phyloP scores from a whole-genome alignment of 2,329 filamentous ascomycete genomes.

The Lachnellula arida region DNA sequence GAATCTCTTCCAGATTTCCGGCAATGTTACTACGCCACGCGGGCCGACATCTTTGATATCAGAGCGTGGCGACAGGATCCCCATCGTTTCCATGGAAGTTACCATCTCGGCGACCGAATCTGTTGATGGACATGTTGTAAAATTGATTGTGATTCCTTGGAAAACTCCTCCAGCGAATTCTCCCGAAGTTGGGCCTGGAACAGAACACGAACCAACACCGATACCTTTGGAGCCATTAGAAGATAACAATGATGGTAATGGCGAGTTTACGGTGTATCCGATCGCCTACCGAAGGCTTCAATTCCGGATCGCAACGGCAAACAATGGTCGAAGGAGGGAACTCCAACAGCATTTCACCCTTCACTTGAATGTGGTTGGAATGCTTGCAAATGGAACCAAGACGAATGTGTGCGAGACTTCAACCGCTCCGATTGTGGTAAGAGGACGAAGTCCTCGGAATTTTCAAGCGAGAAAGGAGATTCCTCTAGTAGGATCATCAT shows the following conservation, averaged over 20 bases:
- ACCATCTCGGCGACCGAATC: slow-evolving; percentile 91
- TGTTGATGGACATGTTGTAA: slow-evolving; percentile 85
- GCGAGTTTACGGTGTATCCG: slow-evolving; percentile 82
- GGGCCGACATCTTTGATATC: slow-evolving; percentile 75
- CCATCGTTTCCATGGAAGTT: slow-evolving; percentile 78
- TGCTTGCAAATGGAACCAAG: slow-evolving; percentile 77
- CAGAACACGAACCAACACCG: slow-evolving; percentile 80
- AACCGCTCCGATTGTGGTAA: slow-evolving; percentile 88
- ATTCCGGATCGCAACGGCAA: slow-evolving; percentile 90
- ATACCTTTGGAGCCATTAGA: slow-evolving; percentile 69
- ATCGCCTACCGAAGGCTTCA: slow-evolving; percentile 93
- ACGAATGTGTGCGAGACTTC: slow-evolving; percentile 76
- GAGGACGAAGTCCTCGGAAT: slow-evolving; percentile 87
- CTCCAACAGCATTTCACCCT: slow-evolving; percentile 94
- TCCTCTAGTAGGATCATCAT: slow-evolving; percentile 51
- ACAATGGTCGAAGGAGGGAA: slow-evolving; percentile 91
- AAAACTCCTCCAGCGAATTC: slow-evolving; percentile 85
- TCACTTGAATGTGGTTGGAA: slow-evolving; percentile 79
- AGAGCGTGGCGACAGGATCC: slow-evolving; percentile 78
- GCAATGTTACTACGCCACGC: slow-evolving; percentile 75
- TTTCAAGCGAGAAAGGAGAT: slow-evolving; percentile 94
- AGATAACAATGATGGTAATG: slow-evolving; percentile 37
- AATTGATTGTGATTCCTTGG: slow-evolving; percentile 96
- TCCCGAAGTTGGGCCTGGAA: slow-evolving; percentile 56
- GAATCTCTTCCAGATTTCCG: slow-evolving; percentile 94